Conservation (phyloP, 306 rosid genomes). For the Ormosia emarginata region DNA sequence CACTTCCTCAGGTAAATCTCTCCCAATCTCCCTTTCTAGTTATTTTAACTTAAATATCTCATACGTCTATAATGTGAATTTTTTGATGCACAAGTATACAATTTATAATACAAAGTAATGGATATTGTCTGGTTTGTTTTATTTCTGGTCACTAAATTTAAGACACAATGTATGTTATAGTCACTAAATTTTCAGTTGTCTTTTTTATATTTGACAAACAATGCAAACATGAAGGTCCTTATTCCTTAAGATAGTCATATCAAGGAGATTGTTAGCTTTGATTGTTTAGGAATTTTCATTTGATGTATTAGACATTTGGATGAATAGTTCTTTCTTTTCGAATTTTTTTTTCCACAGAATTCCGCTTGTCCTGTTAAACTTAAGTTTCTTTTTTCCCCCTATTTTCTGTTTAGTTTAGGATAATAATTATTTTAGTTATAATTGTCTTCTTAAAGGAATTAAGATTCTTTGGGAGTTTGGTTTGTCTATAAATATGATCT, state of each 20-base stretch:
- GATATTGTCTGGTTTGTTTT: no score
- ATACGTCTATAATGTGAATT: background rate
- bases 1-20: constrained; percentile 79
- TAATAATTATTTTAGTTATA: background rate
- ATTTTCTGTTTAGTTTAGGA: background rate
- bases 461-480: background rate
- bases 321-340: background rate
- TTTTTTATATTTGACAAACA: background rate
- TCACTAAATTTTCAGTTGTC: background rate
- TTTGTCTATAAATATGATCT: background rate
- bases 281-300: background rate
- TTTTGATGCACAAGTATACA: background rate
- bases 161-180: background rate
- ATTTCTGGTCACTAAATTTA: background rate
- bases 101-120: background rate
- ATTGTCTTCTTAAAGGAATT: background rate
- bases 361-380: background rate
- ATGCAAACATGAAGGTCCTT: background rate
- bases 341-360: background rate
- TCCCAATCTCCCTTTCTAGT: background rate
- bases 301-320: background rate
- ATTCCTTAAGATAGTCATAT: background rate
- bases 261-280: background rate
- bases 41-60: background rate
- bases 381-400: background rate